These are phyloP conservation scores for Ceratocystis harringtonii DNA, from an alignment of 2,329 filamentous ascomycete species.

Conservation along the genomic window DNA sequence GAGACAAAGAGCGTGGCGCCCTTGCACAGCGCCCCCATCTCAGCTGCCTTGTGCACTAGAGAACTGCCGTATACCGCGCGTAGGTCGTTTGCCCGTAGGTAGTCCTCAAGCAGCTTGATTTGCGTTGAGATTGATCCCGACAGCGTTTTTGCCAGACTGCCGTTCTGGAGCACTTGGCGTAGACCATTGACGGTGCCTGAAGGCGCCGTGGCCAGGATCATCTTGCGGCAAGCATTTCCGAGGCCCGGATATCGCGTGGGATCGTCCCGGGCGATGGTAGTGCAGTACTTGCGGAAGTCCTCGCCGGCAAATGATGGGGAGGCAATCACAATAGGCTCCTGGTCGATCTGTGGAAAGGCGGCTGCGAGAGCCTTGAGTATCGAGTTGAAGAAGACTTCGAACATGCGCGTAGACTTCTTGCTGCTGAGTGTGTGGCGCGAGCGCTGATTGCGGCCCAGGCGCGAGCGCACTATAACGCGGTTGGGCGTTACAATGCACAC, in stretches of 20 bases:
- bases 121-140: neutral
- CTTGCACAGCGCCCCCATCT: constrained; percentile 73
- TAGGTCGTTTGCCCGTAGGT: constrained; percentile 70
- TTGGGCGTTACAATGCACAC: constrained; percentile 71
- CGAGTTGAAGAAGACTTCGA: constrained; percentile 8
- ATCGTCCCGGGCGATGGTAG: constrained; percentile 29
- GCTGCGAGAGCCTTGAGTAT: constrained; percentile 46
- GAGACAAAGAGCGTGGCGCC: constrained; percentile 76
- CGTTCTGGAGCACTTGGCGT: constrained; percentile 70
- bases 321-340: constrained; percentile 65
- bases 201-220: constrained; percentile 66
- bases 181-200: constrained; percentile 78
- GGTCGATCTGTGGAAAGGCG: constrained; percentile 65
- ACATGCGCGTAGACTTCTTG: constrained; percentile 27
- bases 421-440: constrained; percentile 32
- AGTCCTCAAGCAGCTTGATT: constrained; percentile 42
- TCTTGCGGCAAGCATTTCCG: constrained; percentile 42
- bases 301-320: constrained; percentile 77
- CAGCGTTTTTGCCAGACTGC: constrained; percentile 41
- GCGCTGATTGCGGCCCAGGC: constrained; percentile 45
- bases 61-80: constrained; percentile 78
- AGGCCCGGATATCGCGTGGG: constrained; percentile 48
- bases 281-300: constrained; percentile 63
- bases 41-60: constrained; percentile 69
- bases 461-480: constrained; percentile 59